Percentiles rank a stretch among this genome's conserved stretches.
Conservation (phyloP, 2,329 filamentous ascomycete genomes). For the Esteya vermicola region DNA sequence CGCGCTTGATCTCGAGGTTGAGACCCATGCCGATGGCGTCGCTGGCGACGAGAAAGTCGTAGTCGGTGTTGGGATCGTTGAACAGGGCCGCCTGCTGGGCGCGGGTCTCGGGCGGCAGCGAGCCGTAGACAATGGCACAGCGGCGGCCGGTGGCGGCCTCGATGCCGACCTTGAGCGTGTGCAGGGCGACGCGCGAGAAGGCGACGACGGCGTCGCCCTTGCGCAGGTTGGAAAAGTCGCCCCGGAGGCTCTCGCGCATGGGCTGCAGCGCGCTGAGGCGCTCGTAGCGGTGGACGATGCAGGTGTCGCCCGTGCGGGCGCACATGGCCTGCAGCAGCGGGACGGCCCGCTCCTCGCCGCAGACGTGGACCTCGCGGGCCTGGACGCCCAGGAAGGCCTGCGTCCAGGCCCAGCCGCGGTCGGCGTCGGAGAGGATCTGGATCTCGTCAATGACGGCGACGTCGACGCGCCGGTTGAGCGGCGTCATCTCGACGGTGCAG, state of each 20-base stretch:
- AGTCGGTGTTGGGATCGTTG: conserved; percentile 91
- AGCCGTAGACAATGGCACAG: conserved; percentile 87
- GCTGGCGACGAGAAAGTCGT: conserved; percentile 74
- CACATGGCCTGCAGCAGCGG: conserved; percentile 66
- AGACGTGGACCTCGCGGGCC: conserved; percentile 82
- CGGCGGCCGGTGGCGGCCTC: conserved; percentile 62
- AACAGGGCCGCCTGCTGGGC: conserved; percentile 85
- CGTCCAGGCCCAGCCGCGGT: conserved; percentile 91
- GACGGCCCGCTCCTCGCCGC: conserved; percentile 75
- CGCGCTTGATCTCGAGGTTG: conserved; percentile 80
- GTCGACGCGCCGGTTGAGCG: conserved; percentile 46
- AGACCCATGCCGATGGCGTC: conserved; percentile 89
- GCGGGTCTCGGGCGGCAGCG: conserved; percentile 80
- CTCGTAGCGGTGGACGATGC: conserved; percentile 69
- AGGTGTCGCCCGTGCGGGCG: conserved; percentile 65
- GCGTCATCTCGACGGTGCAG: conserved; percentile 86
- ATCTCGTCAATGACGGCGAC: conserved; percentile 98
- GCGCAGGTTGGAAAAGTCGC: conserved; percentile 50
- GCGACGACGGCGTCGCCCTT: conserved; percentile 87
- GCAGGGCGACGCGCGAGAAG: conserved; percentile 72
- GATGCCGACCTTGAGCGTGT: conserved; percentile 64
- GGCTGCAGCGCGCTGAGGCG: conserved; percentile 66
- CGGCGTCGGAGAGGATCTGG: conserved; percentile 76
- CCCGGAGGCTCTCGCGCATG: conserved; percentile 46
- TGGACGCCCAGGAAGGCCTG: conserved; percentile 75